Percentiles rank a stretch among this genome's conserved stretches.
Conservation (phyloP, 2,329 filamentous ascomycete genomes). For the Xylaria sp. region DNA sequence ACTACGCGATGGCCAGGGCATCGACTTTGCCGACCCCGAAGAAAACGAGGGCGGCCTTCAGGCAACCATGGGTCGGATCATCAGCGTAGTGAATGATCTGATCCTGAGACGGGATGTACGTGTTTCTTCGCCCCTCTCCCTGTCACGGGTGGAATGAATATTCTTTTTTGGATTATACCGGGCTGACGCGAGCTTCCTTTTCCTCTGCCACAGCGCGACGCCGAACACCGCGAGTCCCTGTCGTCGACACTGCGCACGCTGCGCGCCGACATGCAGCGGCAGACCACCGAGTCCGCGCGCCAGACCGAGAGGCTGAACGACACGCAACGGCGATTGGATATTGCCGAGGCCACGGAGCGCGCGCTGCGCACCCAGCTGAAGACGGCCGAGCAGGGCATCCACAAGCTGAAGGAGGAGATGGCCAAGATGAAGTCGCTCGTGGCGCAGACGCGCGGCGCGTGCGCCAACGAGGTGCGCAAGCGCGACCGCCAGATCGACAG, state of each 20-base stretch:
- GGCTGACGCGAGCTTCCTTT: slow-evolving; percentile 4
- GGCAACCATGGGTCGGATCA: slow-evolving; percentile 84
- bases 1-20: slow-evolving; percentile 73
- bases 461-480: slow-evolving; percentile 90
- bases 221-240: slow-evolving; percentile 86
- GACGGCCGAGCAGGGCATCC: slow-evolving; percentile 77
- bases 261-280: slow-evolving; percentile 78
- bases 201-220: slow-evolving; percentile 74
- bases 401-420: slow-evolving; percentile 86
- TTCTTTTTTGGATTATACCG: background rate
- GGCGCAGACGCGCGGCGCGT: slow-evolving; percentile 85
- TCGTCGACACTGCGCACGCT: slow-evolving; percentile 81
- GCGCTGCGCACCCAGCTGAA: slow-evolving; percentile 75
- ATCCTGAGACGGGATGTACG: slow-evolving; percentile 88
- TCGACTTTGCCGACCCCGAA: slow-evolving; percentile 84
- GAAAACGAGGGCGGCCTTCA: slow-evolving; percentile 68
- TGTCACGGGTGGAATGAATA: background rate
- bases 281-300: slow-evolving; percentile 74
- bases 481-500: slow-evolving; percentile 89
- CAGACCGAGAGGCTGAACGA: slow-evolving; percentile 66
- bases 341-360: slow-evolving; percentile 76
- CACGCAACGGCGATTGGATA: slow-evolving; percentile 64
- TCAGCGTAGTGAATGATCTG: slow-evolving; percentile 93
- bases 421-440: slow-evolving; percentile 81
- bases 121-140: slow-evolving; percentile 36